Evolutionary conservation across 306 rosid species (phyloP), one percentile per base, ranked within the genome.

Genomic region (Luffa aegyptiaca): DNA sequence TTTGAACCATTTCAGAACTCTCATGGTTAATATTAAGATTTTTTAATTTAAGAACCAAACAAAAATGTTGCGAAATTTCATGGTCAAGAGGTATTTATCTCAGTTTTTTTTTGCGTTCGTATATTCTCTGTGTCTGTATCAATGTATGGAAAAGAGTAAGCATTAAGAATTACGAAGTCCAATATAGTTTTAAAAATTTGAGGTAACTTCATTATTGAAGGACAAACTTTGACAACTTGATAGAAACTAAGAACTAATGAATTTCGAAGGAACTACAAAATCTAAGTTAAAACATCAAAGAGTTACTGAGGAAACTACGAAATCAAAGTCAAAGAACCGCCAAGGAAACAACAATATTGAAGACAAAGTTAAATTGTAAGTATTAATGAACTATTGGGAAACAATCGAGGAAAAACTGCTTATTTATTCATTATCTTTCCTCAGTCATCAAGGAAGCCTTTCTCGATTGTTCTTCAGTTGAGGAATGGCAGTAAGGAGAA

Each of bases 371-470:
- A 21, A 14, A 36, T 6, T 13, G 71, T 1, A 35, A 14, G 71
- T 64, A 35, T 64, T 13, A 35, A 36, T 64, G 45, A 64, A 64
- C 11, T 64, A 64, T 64, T 64, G 1, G 41, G 12, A 64, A 64
- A 64, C 71, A 36, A 13, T 2, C 20, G 11, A 64, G 44, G 45
- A 64, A 64, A 64, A 21, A 6, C 21, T 35, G 45, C 44, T 63
- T 63, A 35, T 59, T 59, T 63, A 37, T 13, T 63, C 45, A 63
- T 35, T 16, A 45, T 14, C 71, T 64, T 64, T 64, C 71, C 71
- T 64, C 71, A 36, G 71, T 64, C 71, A 64, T 64, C 45, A 64
- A 16, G 71, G 71, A 64, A 64, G 71, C 71, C 41, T 64, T 64
- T 36, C 45, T 64, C 71, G 20, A 35, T 36, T 36, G 21, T 64